phyloP scores from a whole-genome alignment of 345 rosid genomes.

The Euphorbia lathyris region DNA sequence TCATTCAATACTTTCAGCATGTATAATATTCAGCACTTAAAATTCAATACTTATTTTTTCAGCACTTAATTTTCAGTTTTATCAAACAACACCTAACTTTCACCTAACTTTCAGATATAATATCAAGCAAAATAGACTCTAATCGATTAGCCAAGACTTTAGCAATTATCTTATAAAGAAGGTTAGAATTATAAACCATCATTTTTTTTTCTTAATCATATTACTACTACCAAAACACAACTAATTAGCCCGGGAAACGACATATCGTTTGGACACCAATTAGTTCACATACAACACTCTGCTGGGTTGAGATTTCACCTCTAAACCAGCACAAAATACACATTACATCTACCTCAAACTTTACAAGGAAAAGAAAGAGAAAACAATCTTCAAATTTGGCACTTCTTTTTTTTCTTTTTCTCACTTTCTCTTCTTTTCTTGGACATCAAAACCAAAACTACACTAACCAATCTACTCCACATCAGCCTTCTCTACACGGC shows the following conservation, averaged over 20 bases:
- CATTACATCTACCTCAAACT: conserved; percentile 27
- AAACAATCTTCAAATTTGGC: background rate
- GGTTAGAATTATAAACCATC: background rate
- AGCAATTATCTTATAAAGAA: no score
- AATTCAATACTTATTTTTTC: no score
- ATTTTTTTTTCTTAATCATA: background rate
- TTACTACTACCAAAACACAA: background rate
- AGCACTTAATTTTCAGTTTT: no score
- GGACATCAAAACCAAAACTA: conserved; percentile 9
- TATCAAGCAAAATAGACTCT: no score
- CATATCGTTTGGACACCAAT: conserved; percentile 1
- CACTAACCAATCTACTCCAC: conserved; percentile 12
- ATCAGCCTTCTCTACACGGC: conserved; percentile 11
- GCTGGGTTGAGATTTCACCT: conserved; percentile 27
- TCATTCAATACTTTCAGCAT: no score
- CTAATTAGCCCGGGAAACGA: background rate
- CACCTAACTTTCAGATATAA: no score
- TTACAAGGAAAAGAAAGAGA: conserved; percentile 27
- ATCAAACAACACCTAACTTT: no score
- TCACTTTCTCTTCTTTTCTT: background rate
- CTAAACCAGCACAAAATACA: conserved; percentile 26
- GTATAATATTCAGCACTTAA: no score
- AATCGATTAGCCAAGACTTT: no score
- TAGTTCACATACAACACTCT: conserved; percentile 18
- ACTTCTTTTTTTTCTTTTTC: background rate